Base-by-base conservation (phyloP, 2,329 filamentous ascomycete species). In the Penicillium concentricum region DNA sequence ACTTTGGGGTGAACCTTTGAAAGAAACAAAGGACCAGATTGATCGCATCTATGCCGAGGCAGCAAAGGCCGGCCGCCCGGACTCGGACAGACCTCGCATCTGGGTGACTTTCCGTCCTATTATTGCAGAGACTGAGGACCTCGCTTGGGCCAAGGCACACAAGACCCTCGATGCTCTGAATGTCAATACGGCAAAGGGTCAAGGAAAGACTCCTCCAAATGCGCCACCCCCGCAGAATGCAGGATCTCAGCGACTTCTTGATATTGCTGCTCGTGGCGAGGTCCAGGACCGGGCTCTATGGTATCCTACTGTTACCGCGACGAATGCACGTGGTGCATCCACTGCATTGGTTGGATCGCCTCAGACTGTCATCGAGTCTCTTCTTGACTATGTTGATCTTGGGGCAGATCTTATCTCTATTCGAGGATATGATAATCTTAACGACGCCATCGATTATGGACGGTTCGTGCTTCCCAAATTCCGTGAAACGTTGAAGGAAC, bases 51-150 rank as follows among this genome's bases (percentile, higher is more conserved):
- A 85, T 60, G 81, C 78, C 3, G 84, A 82, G 63, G 81, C 84
- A 0, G 81, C 76, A n/a, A 81, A 81, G 60, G 83, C 83, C 2
- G 84, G 84, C 0, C 79, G 84, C 0, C 62, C 58, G 0, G 82
- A 84, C 1, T 67, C 59, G 0, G 83, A 86, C 60, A 72, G 79
- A 0, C 84, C 84, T 7, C 73, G 82, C 4, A 86, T 87, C 64
- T 87, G 84, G 84, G 84, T 87, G 1, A 86, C 84, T 0, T 86
- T 86, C 78, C 78, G 84, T 2, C 84, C 84, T 3, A 86, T 87
- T 57, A 63, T 80, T 0, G 84, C 84, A 0, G 83, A 86, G 71
- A 86, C 84, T 0, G 84, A 86, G 15, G 84, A 86, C 20, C 75
- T 86, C 7, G 84, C 84, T 0, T 87, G 84, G 84, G 77, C 75